These are phyloP conservation scores for Mycena citricolor DNA, from an alignment of 1,284 basidiomycete genomes.

Conservation along the genomic window DNA sequence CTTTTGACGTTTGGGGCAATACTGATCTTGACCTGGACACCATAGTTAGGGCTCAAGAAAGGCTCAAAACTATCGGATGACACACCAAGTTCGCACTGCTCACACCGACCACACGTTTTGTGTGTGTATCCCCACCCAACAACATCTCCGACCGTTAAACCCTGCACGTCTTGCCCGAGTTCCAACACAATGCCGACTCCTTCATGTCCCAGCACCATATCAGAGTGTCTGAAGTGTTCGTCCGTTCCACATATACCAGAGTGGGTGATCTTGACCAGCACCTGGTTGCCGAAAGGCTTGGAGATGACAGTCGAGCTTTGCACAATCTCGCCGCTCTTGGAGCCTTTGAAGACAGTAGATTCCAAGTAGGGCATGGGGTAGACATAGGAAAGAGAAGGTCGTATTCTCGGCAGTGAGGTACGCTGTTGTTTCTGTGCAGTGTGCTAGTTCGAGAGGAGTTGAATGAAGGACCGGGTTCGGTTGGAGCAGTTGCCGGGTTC, in stretches of 20 bases:
- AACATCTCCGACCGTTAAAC: constrained; percentile 1
- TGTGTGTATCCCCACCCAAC: constrained; percentile 21
- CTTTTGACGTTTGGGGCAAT: neutral
- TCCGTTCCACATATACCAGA: no score
- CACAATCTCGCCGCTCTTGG: neutral
- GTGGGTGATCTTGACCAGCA: neutral
- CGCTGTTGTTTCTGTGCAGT: no score
- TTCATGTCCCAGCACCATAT: constrained; percentile 10
- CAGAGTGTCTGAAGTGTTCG: no score
- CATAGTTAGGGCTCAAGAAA: no score
- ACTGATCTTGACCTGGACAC: neutral
- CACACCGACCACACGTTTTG: constrained; percentile 7
- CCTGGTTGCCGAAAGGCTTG: neutral
- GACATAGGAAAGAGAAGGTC: no score
- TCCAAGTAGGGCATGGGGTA: no score
- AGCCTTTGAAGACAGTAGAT: no score
- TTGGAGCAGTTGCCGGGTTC: no score
- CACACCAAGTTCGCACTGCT: neutral
- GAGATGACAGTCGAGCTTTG: neutral
- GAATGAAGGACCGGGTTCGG: no score
- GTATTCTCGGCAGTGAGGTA: no score
- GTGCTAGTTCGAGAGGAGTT: no score
- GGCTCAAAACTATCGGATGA: neutral
- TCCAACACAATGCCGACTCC: constrained; percentile 1
- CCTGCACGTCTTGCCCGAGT: neutral